Conservation (phyloP, 805 yeast genomes). For the Yarrowia divulgata region DNA sequence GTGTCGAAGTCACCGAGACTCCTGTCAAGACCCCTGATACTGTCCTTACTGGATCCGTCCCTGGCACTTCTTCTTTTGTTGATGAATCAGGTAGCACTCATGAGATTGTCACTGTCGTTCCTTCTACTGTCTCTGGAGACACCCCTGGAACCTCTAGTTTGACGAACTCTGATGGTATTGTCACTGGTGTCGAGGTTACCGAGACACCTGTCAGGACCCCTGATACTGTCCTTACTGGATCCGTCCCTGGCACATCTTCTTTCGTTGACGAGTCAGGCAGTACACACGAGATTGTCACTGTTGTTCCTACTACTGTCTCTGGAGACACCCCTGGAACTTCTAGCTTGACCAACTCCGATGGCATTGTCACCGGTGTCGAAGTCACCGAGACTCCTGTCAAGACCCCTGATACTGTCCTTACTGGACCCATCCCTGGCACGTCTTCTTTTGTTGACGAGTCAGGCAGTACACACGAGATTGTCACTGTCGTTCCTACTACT, state of each 20-base stretch:
- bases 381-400: background rate
- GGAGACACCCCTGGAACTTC: background rate
- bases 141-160: too few relatives aligned
- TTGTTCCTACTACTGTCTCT: background rate
- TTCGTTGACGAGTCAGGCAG: background rate
- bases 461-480: background rate
- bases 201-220: too few relatives aligned
- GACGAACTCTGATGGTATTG: too few relatives aligned
- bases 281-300: background rate
- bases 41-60: too few relatives aligned
- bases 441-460: background rate
- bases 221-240: too few relatives aligned
- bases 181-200: background rate
- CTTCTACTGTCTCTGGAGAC: too few relatives aligned
- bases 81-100: too few relatives aligned
- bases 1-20: too few relatives aligned
- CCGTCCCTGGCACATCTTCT: background rate
- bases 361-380: background rate
- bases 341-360: background rate
- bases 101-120: too few relatives aligned
- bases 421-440: background rate
- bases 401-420: background rate
- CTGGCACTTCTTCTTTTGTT: too few relatives aligned
- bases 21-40: too few relatives aligned
- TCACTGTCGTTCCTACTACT: background rate